phyloP scores from a whole-genome alignment of 805 yeast species.

The Candida pini region DNA sequence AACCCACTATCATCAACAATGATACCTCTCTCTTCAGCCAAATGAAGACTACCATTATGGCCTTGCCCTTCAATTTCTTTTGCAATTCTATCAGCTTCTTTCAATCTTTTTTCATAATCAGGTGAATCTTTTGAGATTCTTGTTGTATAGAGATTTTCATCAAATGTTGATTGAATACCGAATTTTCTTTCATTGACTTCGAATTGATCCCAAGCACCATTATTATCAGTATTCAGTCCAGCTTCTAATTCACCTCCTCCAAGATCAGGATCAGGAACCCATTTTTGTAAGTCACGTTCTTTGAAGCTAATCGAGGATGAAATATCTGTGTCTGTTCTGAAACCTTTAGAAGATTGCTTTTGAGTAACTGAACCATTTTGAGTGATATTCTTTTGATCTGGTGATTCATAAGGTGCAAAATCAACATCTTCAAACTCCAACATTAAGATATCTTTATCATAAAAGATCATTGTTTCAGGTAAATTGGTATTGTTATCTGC shows the following conservation, averaged over 20 bases:
- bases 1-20: constrained; percentile 74
- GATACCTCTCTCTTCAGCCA: constrained; percentile 89
- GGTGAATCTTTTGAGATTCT: constrained; percentile 64
- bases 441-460: constrained; percentile 47
- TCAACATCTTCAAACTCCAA: constrained; percentile 39
- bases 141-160: constrained; percentile 86
- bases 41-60: constrained; percentile 62
- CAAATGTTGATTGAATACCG: constrained; percentile 79
- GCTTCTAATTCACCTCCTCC: constrained; percentile 18
- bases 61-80: constrained; percentile 72
- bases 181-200: constrained; percentile 84
- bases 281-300: constrained; percentile 73
- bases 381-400: constrained; percentile 1
- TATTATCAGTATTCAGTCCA: constrained; percentile 17
- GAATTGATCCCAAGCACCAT: constrained; percentile 81
- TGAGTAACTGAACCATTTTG: constrained; percentile 11
- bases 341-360: constrained; percentile 26
- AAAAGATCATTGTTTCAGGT: constrained; percentile 39
- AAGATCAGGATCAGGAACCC: constrained; percentile 66
- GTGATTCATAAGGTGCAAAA: constrained; percentile 13
- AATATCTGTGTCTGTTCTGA: constrained; percentile 85
- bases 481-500: constrained; percentile 32
- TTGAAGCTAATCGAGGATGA: constrained; percentile 41
- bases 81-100: constrained; percentile 74
- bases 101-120: constrained; percentile 58